These are phyloP conservation scores for Apiospora rasikravindrae DNA, from an alignment of 2,329 filamentous ascomycete species.

Conservation along the genomic window DNA sequence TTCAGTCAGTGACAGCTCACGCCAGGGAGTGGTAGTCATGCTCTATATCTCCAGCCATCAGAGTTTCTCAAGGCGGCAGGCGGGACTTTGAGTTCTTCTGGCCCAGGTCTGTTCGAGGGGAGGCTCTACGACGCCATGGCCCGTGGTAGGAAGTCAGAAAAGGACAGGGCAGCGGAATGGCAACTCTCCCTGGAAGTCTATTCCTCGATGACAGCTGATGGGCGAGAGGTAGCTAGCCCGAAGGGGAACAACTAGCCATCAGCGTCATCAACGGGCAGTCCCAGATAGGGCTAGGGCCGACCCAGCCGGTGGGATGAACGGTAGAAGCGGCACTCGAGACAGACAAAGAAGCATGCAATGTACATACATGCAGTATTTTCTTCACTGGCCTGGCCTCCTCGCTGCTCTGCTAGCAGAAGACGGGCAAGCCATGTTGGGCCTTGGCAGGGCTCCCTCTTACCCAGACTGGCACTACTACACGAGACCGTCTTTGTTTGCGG, in stretches of 20 bases:
- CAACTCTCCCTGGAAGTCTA: slow-evolving; percentile 14
- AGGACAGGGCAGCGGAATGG: background rate
- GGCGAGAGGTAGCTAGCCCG: slow-evolving; percentile 11
- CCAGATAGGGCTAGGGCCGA: slow-evolving; percentile 17
- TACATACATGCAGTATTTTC: background rate
- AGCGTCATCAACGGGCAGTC: slow-evolving; percentile 20
- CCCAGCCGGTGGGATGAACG: slow-evolving; percentile 15
- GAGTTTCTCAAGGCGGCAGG: background rate
- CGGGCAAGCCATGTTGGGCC: background rate
- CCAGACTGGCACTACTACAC: background rate
- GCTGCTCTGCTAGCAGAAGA: background rate
- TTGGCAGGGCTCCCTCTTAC: background rate
- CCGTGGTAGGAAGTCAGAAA: slow-evolving; percentile 6
- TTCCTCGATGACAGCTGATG: slow-evolving; percentile 23
- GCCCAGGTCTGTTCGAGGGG: slow-evolving; percentile 7
- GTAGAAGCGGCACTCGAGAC: slow-evolving; percentile 16
- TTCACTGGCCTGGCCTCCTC: background rate
- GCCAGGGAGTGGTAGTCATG: background rate
- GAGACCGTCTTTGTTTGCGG: slow-evolving; percentile 14
- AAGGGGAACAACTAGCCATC: slow-evolving; percentile 18
- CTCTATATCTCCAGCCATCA: background rate
- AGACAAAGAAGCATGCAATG: background rate
- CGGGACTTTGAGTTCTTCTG: slow-evolving; percentile 11
- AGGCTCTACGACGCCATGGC: slow-evolving; percentile 7
- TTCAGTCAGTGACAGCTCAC: background rate